A percentile compares a stretch with the other conserved stretches of the same genome.
Conservation (phyloP, 2,329 filamentous ascomycete species). For the Clathrospora elynae region DNA sequence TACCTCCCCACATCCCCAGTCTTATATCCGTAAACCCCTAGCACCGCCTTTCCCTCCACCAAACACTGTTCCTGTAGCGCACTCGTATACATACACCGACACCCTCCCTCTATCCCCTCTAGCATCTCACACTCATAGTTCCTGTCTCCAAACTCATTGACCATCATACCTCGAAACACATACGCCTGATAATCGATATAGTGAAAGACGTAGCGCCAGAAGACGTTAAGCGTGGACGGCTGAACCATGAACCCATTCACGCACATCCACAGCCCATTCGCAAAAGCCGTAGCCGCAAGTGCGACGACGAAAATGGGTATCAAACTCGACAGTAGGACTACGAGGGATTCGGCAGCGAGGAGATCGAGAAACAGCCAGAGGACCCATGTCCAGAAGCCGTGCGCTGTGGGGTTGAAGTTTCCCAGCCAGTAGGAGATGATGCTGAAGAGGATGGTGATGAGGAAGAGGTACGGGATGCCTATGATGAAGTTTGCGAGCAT, state of each 20-base stretch:
- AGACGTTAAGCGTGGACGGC: constrained; percentile 73
- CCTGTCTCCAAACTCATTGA: constrained; percentile 76
- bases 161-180: constrained; percentile 92
- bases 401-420: constrained; percentile 69
- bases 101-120: constrained; percentile 49
- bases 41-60: constrained; percentile 72
- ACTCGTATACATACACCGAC: constrained; percentile 73
- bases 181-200: constrained; percentile 88
- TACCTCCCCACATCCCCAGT: constrained; percentile 68
- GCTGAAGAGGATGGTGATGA: constrained; percentile 77
- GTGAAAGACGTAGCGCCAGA: constrained; percentile 86
- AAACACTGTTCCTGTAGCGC: constrained; percentile 66
- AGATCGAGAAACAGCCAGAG: constrained; percentile 87
- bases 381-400: constrained; percentile 76
- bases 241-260: constrained; percentile 82
- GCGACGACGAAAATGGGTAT: constrained; percentile 81
- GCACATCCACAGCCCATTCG: constrained; percentile 89
- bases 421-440: constrained; percentile 78
- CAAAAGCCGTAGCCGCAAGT: constrained; percentile 79
- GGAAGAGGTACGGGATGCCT: constrained; percentile 78
- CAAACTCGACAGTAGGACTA: constrained; percentile 74
- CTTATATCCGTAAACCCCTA: constrained; percentile 71
- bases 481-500: constrained; percentile 81
- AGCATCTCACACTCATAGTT: constrained; percentile 63
- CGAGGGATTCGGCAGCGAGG: constrained; percentile 78